Conservation (phyloP, 2,329 filamentous ascomycete species). For the Alternaria longipes region DNA sequence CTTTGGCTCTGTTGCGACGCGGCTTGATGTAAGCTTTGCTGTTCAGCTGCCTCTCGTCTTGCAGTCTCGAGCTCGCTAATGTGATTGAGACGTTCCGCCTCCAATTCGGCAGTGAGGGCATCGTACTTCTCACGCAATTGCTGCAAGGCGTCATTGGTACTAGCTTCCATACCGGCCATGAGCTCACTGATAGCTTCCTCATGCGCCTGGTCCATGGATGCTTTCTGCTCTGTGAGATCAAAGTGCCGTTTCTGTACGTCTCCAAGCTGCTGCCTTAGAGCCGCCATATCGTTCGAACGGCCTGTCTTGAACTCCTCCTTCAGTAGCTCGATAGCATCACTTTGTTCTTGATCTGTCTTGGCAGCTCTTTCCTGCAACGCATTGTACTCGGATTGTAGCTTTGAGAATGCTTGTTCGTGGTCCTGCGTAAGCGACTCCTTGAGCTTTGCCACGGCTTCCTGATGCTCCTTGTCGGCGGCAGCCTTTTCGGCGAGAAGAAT, state of each 20-base stretch:
- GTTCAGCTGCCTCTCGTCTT: conserved; percentile 27
- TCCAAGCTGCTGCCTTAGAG: conserved; percentile 39
- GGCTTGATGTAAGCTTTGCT: conserved; percentile 25
- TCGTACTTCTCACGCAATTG: conserved; percentile 48
- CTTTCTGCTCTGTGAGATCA: conserved; percentile 42
- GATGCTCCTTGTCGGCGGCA: conserved; percentile 40
- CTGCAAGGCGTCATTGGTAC: conserved; percentile 43
- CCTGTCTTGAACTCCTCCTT: conserved; percentile 42
- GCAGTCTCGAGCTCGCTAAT: conserved; percentile 32
- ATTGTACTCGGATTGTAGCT: conserved; percentile 40
- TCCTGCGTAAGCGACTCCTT: conserved; percentile 40
- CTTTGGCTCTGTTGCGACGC: conserved; percentile 29
- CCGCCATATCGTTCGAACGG: conserved; percentile 38
- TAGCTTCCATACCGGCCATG: conserved; percentile 47
- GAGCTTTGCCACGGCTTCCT: conserved; percentile 36
- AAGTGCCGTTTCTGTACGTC: conserved; percentile 37
- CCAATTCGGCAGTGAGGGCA: conserved; percentile 32
- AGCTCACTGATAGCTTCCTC: conserved; percentile 49
- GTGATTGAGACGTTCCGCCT: conserved; percentile 30
- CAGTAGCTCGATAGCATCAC: conserved; percentile 42
- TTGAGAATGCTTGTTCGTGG: conserved; percentile 33
- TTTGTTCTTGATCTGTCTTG: conserved; percentile 41
- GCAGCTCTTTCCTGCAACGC: conserved; percentile 33
- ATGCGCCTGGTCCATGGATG: conserved; percentile 41
- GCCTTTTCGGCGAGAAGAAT: conserved; percentile 37